phyloP scores from a whole-genome alignment of 345 rosid species.

The Dovyalis caffra region DNA sequence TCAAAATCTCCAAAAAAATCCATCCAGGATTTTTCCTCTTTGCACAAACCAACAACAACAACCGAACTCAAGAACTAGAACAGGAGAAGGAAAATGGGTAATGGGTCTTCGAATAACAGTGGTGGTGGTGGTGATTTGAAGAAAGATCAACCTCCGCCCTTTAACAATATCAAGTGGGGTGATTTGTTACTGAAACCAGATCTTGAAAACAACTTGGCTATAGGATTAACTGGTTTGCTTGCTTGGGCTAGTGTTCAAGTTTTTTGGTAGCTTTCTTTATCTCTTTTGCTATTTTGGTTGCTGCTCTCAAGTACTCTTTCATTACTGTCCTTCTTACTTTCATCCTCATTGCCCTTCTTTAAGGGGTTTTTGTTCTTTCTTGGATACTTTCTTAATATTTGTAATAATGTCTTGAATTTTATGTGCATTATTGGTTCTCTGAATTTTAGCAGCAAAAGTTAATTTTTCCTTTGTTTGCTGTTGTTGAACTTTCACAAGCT shows the following conservation, averaged over 20 bases:
- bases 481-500: too few species aligned
- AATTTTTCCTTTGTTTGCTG: too few species aligned
- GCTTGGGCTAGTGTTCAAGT: too few species aligned
- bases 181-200: slow-evolving; percentile 65
- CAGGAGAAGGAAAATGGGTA: slow-evolving; percentile 12
- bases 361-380: background rate
- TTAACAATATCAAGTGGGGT: slow-evolving; percentile 51
- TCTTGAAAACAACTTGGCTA: slow-evolving; percentile 68
- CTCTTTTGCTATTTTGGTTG: slow-evolving; percentile 73
- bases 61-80: background rate
- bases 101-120: slow-evolving; percentile 24
- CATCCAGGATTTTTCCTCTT: too few species aligned
- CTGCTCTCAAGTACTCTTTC: too few species aligned
- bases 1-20: too few species aligned
- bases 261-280: slow-evolving; percentile 61
- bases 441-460: too few species aligned
- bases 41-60: slow-evolving; percentile 21
- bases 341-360: slow-evolving; percentile 82
- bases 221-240: slow-evolving; percentile 78
- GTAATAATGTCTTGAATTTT: too few species aligned
- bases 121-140: too few species aligned
- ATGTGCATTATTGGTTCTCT: background rate
- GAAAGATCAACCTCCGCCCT: too few species aligned
- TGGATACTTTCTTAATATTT: too few species aligned
- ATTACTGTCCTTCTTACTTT: slow-evolving; percentile 74